Evolutionary conservation across 2,329 filamentous ascomycete genomes (phyloP), one percentile per base, ranked within the genome.

Genomic region (Fusarium luffae): DNA sequence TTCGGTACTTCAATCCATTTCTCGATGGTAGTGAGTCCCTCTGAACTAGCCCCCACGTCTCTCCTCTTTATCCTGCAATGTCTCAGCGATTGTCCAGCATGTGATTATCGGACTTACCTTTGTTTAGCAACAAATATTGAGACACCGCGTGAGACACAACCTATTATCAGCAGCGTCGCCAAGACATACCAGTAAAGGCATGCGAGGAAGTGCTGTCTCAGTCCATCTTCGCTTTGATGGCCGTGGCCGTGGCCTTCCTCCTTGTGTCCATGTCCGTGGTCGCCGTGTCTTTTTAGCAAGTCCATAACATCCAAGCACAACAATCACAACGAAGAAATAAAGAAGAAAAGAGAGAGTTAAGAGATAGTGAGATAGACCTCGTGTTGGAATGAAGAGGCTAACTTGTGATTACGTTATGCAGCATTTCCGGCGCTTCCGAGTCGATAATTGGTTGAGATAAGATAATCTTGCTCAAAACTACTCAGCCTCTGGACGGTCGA

Each of bases 101-200:
- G 10, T 37, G 54, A 49, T 40, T n/a, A 12, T 43, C 16, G 23
- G 2, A 55, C 70, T 58, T 51, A 75, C 73, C 73, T 72, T 57
- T 74, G 71, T 46, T 68, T 68, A 11, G 73, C 68, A 28, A 74
- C 65, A 43, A 69, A 66, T 12, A 47, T 23, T 28, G 68, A 66
- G 27, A 54, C 47, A 21, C 73, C 13, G 34, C 66, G 71, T 21
- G 69, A 72, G 27, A 63, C 34, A 30, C 62, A 56, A 2, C 68
- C 68, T 42, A 66, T 48, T 32, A 67, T 27, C 41, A 75, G 47
- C 18, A 71, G 37, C 1, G 58, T 54, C n/a, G 66, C 64, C 49
- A 75, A 50, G 23, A 56, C 62, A 57, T 75, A 74, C 73, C 73
- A 75, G 54, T 72, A 75, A 28, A 75, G 66, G 9, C 63, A 66